Conservation (phyloP, 2,329 filamentous ascomycete genomes). For the Botryotinia globosa region DNA sequence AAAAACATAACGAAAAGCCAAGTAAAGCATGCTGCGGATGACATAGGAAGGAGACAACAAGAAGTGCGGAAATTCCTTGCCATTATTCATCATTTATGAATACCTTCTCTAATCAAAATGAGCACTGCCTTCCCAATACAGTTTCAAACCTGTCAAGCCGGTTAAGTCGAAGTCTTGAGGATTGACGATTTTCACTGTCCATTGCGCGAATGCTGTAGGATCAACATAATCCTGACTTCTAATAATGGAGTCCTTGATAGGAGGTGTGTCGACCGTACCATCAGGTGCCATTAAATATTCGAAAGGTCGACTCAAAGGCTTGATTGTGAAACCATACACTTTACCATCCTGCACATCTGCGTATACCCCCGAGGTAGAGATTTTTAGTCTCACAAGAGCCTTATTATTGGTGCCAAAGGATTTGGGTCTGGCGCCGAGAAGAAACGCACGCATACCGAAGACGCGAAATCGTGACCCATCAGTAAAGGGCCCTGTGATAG, state of each 20-base stretch:
- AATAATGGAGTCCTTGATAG: neutral
- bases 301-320: neutral
- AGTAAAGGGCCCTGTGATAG: neutral
- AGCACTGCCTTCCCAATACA: slow-evolving; percentile 1
- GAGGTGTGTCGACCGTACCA: neutral
- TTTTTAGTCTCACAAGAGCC: neutral
- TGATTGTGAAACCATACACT: neutral
- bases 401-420: neutral
- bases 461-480: neutral
- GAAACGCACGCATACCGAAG: neutral
- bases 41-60: no score
- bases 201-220: neutral
- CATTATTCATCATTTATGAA: no score
- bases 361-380: neutral
- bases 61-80: no score
- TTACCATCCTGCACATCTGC: neutral
- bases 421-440: neutral
- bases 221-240: neutral
- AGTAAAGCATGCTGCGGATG: no score
- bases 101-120: neutral
- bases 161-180: neutral
- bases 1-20: no score
- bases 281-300: neutral
- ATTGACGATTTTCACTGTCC: neutral
- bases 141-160: neutral